Percentiles rank a stretch among this genome's conserved stretches.
These are phyloP conservation scores for Rugonectria rugulosa DNA, from an alignment of 2,329 filamentous ascomycete genomes.

Conservation along the genomic window DNA sequence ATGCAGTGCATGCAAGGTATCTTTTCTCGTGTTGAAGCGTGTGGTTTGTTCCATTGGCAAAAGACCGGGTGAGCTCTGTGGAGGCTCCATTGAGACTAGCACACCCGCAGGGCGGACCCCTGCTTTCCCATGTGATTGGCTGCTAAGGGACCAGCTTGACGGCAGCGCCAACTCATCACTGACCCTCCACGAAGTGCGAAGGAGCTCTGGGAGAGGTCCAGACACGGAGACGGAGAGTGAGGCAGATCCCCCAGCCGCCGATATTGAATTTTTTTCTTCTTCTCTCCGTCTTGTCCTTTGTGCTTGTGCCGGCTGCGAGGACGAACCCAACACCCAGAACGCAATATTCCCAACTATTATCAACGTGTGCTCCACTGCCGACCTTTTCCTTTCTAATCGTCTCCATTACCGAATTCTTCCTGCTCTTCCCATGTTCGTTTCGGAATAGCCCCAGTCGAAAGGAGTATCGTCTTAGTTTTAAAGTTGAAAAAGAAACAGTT, in stretches of 20 bases:
- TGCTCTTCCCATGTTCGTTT: constrained; percentile 6
- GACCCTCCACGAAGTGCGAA: constrained; percentile 16
- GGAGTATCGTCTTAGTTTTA: neutral
- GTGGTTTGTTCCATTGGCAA: neutral
- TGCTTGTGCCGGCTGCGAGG: too few species aligned
- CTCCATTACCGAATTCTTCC: neutral
- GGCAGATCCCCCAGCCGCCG: constrained; percentile 24
- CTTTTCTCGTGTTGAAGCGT: constrained; percentile 12
- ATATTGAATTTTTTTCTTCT: constrained; percentile 24
- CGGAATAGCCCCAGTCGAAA: constrained; percentile 7
- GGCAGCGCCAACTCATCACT: constrained; percentile 51
- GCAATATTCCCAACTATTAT: neutral
- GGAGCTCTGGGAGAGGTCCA: neutral
- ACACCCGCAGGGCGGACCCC: constrained; percentile 35
- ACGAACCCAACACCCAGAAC: neutral
- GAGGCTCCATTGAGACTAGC: constrained; percentile 22
- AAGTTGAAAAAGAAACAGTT: neutral
- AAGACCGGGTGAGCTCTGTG: neutral
- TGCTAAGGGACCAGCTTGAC: constrained; percentile 46
- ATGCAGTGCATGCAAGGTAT: neutral
- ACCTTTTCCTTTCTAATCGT: constrained; percentile 9
- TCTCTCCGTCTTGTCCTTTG: neutral
- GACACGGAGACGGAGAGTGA: neutral
- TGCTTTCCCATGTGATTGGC: constrained; percentile 45
- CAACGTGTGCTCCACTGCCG: constrained; percentile 12